A percentile compares a stretch with the other conserved stretches of the same genome.
phyloP scores from a whole-genome alignment of 108 stramenopile species.

The Poteriospumella lacustris region DNA sequence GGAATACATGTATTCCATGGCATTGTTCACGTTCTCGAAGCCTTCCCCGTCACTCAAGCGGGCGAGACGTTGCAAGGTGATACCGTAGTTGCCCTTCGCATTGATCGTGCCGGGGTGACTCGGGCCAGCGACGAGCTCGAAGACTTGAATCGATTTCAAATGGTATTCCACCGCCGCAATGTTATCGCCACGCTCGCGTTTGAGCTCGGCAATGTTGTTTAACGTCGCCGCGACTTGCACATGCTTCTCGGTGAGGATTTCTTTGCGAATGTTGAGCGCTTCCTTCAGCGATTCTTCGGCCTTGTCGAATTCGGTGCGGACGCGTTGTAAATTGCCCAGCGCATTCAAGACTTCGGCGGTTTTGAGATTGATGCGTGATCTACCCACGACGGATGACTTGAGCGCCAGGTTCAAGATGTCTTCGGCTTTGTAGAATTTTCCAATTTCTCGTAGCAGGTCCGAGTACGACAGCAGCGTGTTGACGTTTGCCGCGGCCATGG shows the following conservation, averaged over 20 bases:
- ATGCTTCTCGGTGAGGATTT: not conserved
- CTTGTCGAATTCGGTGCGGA: not conserved
- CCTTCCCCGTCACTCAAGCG: not conserved
- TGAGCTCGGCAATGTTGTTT: not conserved
- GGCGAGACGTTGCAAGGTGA: not conserved
- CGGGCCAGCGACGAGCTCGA: not conserved
- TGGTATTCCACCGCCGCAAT: not conserved
- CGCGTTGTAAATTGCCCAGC: not conserved
- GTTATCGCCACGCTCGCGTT: not conserved
- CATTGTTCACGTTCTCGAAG: not conserved
- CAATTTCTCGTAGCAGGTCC: not conserved
- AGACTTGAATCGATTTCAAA: not conserved
- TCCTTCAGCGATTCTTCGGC: not conserved
- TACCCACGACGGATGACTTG: not conserved
- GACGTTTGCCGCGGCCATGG: not conserved
- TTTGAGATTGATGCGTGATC: not conserved
- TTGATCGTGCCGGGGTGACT: not conserved
- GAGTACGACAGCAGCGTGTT: not conserved
- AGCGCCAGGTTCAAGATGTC: not conserved
- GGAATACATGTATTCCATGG: not conserved
- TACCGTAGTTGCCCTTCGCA: not conserved
- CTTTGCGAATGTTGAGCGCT: not conserved
- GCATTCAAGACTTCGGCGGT: not conserved
- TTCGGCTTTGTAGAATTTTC: not conserved
- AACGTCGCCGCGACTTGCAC: not conserved